A percentile compares a stretch with the other conserved stretches of the same genome.
Evolutionary conservation across 768 basidiomycete species (phyloP).

Genomic region (Trametes maxima): DNA sequence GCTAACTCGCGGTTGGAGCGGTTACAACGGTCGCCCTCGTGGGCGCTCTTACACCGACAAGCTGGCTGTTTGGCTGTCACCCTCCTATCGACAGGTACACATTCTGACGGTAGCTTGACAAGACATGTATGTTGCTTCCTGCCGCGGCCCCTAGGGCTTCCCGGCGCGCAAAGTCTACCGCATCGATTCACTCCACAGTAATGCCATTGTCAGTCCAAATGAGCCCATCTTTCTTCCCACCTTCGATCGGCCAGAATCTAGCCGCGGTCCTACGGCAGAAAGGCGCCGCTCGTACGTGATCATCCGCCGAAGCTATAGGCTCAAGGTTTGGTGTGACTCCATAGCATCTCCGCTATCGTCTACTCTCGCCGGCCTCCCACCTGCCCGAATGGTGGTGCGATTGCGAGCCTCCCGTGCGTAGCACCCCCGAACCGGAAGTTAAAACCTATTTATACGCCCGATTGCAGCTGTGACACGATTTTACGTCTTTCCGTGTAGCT

Average conservation of each 20-base stretch:
- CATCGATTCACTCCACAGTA: background rate
- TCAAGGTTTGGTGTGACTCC: constrained; percentile 2
- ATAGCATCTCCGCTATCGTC: background rate
- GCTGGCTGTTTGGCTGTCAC: too few species aligned
- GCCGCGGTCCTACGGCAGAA: too few species aligned
- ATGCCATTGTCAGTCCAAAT: background rate
- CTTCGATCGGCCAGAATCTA: too few species aligned
- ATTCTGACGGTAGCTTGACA: background rate
- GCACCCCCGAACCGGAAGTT: background rate
- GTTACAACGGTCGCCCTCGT: too few species aligned
- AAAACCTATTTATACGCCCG: background rate
- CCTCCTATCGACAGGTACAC: too few species aligned
- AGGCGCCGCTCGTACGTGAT: background rate
- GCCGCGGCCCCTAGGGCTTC: constrained; percentile 1
- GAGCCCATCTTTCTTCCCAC: too few species aligned
- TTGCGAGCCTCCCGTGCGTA: background rate
- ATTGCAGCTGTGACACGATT: background rate
- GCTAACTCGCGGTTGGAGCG: too few species aligned
- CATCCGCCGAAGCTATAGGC: constrained; percentile 1
- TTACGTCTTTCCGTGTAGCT: constrained; percentile 1
- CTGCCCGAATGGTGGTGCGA: background rate
- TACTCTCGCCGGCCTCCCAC: too few species aligned
- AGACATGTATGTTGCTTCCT: background rate
- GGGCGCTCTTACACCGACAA: too few species aligned
- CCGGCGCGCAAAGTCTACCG: too few species aligned